Evolutionary conservation across 169 alveolate species (phyloP), one percentile per base, ranked within the genome.

Genomic region (Plasmodium ovale): DNA sequence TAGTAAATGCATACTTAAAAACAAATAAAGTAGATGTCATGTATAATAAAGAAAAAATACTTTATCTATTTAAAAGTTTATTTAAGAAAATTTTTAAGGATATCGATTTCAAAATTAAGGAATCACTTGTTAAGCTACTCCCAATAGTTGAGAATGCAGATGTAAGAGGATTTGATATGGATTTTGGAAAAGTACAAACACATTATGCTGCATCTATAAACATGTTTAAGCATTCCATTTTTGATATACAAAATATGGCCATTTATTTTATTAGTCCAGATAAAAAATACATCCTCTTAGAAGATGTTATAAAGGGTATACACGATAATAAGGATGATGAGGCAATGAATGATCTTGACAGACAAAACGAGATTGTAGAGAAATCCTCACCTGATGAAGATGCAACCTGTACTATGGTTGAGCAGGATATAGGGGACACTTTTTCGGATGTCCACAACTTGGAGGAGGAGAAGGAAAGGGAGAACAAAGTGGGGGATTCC

Each of bases 211-310:
- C 56, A 27, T 65, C 72, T 44, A 64, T 82, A 33, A 82, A 82
- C 58, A 65, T 82, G 71, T 67, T 82, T 82, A 47, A 44, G 16
- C 54, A 65, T 58, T 47, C 90, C 19, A 60, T 82, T 33, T 82
- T 82, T 65, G 90, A 82, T 31, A 21, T 53, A 19, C 56, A 35
- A 12, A 64, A 65, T 65, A 82, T 49, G 62, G 51, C 67, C 10
- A 51, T 82, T 53, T 82, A 82, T 82, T 82, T 65, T 64, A 65
- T 82, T 39, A 62, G 72, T 12, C 84, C 90, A 29, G 90, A 82
- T 31, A 59, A 53, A 82, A 64, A 51, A 12, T 65, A 65, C 29
- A 65, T 82, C 0, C 35, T 82, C 10, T 47, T 82, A 16, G 82
- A 82, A 58, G 82, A 82, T 31, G 37, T 82, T 35, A 65, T 82